Percentiles rank a stretch among this genome's conserved stretches.
phyloP scores from a whole-genome alignment of 1,139 yeast genomes.

The Maudiozyma humilis region DNA sequence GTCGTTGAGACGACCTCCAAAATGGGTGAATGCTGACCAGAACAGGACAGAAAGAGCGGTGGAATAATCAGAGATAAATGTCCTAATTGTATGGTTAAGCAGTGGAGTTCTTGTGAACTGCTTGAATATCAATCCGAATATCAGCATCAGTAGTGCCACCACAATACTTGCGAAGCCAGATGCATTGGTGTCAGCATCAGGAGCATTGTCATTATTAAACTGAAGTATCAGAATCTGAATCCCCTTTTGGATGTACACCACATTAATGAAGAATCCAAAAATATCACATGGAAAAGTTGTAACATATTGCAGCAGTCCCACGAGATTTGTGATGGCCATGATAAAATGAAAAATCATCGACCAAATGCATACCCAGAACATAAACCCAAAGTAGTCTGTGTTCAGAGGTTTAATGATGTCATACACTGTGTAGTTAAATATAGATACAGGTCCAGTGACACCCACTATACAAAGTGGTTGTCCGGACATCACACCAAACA shows the following conservation, averaged over 20 bases:
- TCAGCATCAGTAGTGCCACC: slow-evolving; percentile 62
- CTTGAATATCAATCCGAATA: slow-evolving; percentile 63
- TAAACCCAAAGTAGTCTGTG: slow-evolving; percentile 64
- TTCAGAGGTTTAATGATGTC: slow-evolving; percentile 54
- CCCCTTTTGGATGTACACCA: slow-evolving; percentile 88
- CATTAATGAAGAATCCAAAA: slow-evolving; percentile 84
- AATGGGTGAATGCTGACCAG: slow-evolving; percentile 85
- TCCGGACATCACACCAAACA: slow-evolving; percentile 78
- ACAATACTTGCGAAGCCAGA: slow-evolving; percentile 68
- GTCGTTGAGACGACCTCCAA: slow-evolving; percentile 62
- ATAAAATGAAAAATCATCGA: slow-evolving; percentile 71
- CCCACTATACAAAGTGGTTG: slow-evolving; percentile 97
- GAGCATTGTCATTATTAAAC: slow-evolving; percentile 35
- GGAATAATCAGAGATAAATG: slow-evolving; percentile 75
- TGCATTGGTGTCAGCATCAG: slow-evolving; percentile 6
- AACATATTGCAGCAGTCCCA: slow-evolving; percentile 61
- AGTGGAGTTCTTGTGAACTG: slow-evolving; percentile 54
- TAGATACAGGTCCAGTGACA: slow-evolving; percentile 89
- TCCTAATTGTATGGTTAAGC: slow-evolving; percentile 52
- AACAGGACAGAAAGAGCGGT: slow-evolving; percentile 76
- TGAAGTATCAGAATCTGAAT: slow-evolving; percentile 71
- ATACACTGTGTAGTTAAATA: slow-evolving; percentile 86
- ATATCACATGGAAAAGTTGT: slow-evolving; percentile 85
- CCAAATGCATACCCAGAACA: slow-evolving; percentile 96
- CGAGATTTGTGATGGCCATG: slow-evolving; percentile 63